phyloP scores from a whole-genome alignment of 371 early-diverging fungal species.

The Rhizopus delemar region DNA sequence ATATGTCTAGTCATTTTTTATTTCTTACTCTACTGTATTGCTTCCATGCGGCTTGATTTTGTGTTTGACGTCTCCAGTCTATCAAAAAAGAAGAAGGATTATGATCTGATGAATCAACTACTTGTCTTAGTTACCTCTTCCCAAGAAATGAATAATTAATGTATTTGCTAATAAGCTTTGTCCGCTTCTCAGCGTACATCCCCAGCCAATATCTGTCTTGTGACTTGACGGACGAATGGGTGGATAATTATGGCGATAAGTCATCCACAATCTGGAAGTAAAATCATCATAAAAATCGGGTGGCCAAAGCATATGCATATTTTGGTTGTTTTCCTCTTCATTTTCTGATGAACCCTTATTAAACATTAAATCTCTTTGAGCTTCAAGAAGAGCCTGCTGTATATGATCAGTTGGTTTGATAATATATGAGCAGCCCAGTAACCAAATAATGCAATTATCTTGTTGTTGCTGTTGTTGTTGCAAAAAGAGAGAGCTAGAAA shows the following conservation, averaged over 20 bases:
- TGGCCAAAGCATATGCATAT: slow-evolving; percentile 30
- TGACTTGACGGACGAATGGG: slow-evolving; percentile 77
- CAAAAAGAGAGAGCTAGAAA: slow-evolving; percentile 28
- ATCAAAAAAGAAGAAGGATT: slow-evolving; percentile 11
- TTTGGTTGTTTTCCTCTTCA: slow-evolving; percentile 1
- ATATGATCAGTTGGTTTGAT: slow-evolving; percentile 23
- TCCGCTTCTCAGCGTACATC: slow-evolving; percentile 95
- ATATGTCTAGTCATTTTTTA: slow-evolving; percentile 8
- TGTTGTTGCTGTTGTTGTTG: slow-evolving; percentile 15
- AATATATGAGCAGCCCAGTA: slow-evolving; percentile 38
- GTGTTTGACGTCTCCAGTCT: slow-evolving; percentile 55
- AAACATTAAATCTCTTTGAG: slow-evolving; percentile 43
- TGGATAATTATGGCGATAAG: slow-evolving; percentile 87
- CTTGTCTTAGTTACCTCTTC: slow-evolving; percentile 51
- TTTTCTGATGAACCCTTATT: background rate
- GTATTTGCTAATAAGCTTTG: slow-evolving; percentile 92
- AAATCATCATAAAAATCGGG: slow-evolving; percentile 74
- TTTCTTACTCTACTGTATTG: slow-evolving; percentile 50
- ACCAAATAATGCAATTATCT: slow-evolving; percentile 29
- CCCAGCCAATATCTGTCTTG: slow-evolving; percentile 92
- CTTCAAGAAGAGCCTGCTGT: slow-evolving; percentile 39
- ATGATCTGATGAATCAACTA: slow-evolving; percentile 5
- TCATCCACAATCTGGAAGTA: slow-evolving; percentile 84
- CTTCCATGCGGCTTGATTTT: slow-evolving; percentile 34
- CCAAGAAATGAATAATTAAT: slow-evolving; percentile 69